Conservation (phyloP, 2,329 filamentous ascomycete genomes). For the Fusarium verticillioides region DNA sequence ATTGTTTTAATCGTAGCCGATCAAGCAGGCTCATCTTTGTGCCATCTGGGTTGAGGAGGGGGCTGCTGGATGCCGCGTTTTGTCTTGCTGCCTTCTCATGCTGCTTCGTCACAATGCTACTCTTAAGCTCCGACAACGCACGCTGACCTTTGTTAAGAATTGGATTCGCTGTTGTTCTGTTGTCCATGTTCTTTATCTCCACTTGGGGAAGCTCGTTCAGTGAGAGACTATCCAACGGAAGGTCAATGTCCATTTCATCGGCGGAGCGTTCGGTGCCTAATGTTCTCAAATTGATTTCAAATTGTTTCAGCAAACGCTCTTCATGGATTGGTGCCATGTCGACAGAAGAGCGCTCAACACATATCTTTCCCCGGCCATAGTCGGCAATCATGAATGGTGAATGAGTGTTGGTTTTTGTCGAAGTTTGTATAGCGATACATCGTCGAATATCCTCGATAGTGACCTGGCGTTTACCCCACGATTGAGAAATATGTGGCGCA, state of each 20-base stretch:
- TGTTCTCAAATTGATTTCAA: constrained; percentile 62
- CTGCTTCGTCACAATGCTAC: constrained; percentile 65
- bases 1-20: constrained; percentile 77
- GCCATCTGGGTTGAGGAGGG: constrained; percentile 55
- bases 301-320: constrained; percentile 63
- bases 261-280: constrained; percentile 53
- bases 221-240: constrained; percentile 57
- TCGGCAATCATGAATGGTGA: constrained; percentile 60
- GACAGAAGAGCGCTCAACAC: constrained; percentile 64
- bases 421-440: constrained; percentile 70
- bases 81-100: constrained; percentile 56
- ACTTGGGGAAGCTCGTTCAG: constrained; percentile 57
- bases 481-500: constrained; percentile 69
- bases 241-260: constrained; percentile 43
- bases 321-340: constrained; percentile 58
- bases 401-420: constrained; percentile 45
- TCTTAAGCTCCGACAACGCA: constrained; percentile 75
- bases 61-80: constrained; percentile 46
- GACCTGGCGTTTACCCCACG: constrained; percentile 79
- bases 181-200: constrained; percentile 48
- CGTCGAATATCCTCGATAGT: constrained; percentile 72
- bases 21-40: constrained; percentile 77
- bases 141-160: constrained; percentile 74
- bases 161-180: constrained; percentile 60
- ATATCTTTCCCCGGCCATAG: constrained; percentile 66